These are phyloP conservation scores for Aspergillus sp. DNA, from an alignment of 2,329 filamentous ascomycete species.

Conservation along the genomic window DNA sequence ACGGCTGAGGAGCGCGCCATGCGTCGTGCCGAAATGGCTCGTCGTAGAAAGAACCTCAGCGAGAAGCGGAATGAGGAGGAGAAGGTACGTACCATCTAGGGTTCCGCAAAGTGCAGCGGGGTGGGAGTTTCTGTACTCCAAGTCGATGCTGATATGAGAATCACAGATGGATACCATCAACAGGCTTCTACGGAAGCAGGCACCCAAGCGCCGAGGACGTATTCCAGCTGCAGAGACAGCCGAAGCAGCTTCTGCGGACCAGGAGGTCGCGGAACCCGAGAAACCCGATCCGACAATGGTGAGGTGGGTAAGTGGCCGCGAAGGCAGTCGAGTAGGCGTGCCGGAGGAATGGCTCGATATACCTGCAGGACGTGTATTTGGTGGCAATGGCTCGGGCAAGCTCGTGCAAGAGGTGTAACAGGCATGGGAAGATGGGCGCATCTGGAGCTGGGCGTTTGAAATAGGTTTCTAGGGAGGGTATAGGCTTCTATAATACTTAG, in stretches of 20 bases:
- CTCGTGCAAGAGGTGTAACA: slow-evolving; percentile 43
- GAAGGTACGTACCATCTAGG: slow-evolving; percentile 58
- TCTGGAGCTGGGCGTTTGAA: slow-evolving; percentile 27
- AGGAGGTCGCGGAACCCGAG: slow-evolving; percentile 39
- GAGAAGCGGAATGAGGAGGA: slow-evolving; percentile 79
- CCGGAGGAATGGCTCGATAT: slow-evolving; percentile 52
- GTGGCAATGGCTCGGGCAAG: slow-evolving; percentile 32
- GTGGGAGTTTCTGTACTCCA: not conserved
- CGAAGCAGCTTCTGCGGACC: slow-evolving; percentile 44
- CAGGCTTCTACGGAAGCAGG: slow-evolving; percentile 66
- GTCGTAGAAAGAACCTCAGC: slow-evolving; percentile 70
- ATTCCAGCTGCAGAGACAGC: slow-evolving; percentile 49
- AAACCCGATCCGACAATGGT: slow-evolving; percentile 48
- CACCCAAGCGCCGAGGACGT: slow-evolving; percentile 58
- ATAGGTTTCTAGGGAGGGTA: slow-evolving; percentile 19
- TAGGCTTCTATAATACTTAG: slow-evolving; percentile 4
- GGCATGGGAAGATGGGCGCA: slow-evolving; percentile 13
- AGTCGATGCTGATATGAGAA: slow-evolving; percentile 18
- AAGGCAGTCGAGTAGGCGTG: slow-evolving; percentile 46
- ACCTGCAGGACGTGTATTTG: slow-evolving; percentile 44
- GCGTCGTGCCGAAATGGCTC: slow-evolving; percentile 72
- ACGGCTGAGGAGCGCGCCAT: slow-evolving; percentile 73
- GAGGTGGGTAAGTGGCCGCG: slow-evolving; percentile 46
- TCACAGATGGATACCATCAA: slow-evolving; percentile 66
- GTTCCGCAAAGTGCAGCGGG: not conserved